phyloP scores from a whole-genome alignment of 2,329 filamentous ascomycete species.

The Tolypocladium sp. region DNA sequence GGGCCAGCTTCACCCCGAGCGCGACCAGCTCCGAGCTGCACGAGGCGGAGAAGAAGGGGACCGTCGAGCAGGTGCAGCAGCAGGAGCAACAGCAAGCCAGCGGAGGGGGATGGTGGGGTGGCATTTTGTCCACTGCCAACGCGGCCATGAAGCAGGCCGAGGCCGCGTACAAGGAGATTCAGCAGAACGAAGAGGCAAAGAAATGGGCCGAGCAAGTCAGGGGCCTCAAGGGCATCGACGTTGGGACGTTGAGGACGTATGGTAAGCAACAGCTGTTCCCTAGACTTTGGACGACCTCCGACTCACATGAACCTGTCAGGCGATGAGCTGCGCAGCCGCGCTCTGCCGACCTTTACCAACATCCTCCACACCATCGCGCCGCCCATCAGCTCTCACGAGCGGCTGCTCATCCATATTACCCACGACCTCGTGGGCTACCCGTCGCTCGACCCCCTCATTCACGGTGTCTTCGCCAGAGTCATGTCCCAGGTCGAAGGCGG shows the following conservation, averaged over 20 bases:
- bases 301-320: constrained; percentile 39
- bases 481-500: constrained; percentile 99
- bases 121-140: constrained; percentile 71
- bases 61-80: constrained; percentile 32
- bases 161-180: constrained; percentile 86
- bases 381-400: constrained; percentile 93
- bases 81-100: constrained; percentile 15
- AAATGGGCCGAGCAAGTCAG: constrained; percentile 92
- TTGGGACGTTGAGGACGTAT: constrained; percentile 56
- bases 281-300: not conserved
- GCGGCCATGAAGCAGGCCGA: constrained; percentile 90
- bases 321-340: constrained; percentile 76
- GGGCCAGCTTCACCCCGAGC: constrained; percentile 62
- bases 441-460: constrained; percentile 84
- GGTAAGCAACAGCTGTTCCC: constrained; percentile 14
- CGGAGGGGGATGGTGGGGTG: constrained; percentile 83
- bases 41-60: constrained; percentile 44
- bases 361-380: constrained; percentile 92
- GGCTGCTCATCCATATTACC: constrained; percentile 92
- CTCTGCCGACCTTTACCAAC: constrained; percentile 88
- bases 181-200: constrained; percentile 92
- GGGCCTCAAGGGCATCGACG: constrained; percentile 53
- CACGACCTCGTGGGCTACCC: constrained; percentile 94
- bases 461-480: constrained; percentile 84
- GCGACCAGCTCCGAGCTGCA: constrained; percentile 54